Base-by-base conservation (phyloP, 2,329 filamentous ascomycete genomes). In the Malbranchea cinnamomea region DNA sequence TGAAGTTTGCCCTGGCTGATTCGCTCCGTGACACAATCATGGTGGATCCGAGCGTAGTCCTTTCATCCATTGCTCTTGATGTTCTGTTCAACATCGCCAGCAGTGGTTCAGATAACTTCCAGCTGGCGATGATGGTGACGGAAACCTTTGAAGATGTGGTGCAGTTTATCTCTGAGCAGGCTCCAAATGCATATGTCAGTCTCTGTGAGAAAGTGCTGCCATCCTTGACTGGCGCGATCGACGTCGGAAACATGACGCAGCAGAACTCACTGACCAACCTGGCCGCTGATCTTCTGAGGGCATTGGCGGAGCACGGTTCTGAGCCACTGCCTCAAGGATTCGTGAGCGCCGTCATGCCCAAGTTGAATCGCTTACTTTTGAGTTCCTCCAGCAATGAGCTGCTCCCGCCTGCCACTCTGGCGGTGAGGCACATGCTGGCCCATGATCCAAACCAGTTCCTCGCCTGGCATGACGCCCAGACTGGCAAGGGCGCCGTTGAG, bases 111-210 rank as follows among this genome's bases (percentile, higher is more conserved):
- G 73, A 70, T 37, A 95, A 92, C 57, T 92, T 91, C 60, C 85
- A 94, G 52, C 71, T 94, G 26, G 83, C 78, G 1, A 77, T 85
- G 60, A 63, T 94, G 30, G 78, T 95, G 14, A 78, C 73, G 20
- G 89, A 98, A 54, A 76, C 82, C 0, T 92, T 98, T 47, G 87
- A 95, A 52, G 82, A 89, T 24, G 75, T 94, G 33, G 78, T 85
- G 4, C 63, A 68, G 29, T 67, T 63, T 1, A 68, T 92, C 35
- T 62, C 78, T 2, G 71, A 74, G 9, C 58, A 61, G 37, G 72
- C 73, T 13, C 59, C 67, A 5, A 71, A 79, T 6, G 68, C 74
- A 1, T 98, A 87, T 51, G 67, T 76, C 28, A 71, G 71, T 7
- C 67, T 98, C 5, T 93, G 87, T 49, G 64, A 72, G 42, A 92